Evolutionary conservation across 306 rosid genomes (phyloP).

Genomic region (Neltuma alba): DNA sequence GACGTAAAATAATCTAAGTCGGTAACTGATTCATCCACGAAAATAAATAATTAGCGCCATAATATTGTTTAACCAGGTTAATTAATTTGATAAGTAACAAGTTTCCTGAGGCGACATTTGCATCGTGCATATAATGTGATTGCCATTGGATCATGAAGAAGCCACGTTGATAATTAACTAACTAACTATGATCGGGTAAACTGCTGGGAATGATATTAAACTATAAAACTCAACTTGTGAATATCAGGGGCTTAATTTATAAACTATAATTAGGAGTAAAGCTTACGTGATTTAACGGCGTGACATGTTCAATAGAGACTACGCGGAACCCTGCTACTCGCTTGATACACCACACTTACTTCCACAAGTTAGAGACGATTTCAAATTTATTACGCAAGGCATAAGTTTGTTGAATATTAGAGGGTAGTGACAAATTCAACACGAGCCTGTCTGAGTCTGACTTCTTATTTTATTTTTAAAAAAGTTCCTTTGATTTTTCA

Average conservation of each 20-base stretch:
- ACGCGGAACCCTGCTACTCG: not conserved
- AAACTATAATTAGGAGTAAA: too few relatives aligned
- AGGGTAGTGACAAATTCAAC: not conserved
- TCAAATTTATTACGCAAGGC: not conserved
- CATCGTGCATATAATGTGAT: not conserved
- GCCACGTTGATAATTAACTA: not conserved
- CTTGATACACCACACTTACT: not conserved
- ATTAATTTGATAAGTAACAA: constrained; percentile 2
- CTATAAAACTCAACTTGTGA: not conserved
- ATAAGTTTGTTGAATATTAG: not conserved
- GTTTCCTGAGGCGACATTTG: not conserved
- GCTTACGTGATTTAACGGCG: not conserved
- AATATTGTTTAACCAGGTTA: not conserved
- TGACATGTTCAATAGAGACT: not conserved
- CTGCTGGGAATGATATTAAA: not conserved
- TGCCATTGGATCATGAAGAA: too few relatives aligned
- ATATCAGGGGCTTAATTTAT: not conserved
- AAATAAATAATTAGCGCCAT: not conserved
- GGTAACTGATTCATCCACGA: not conserved
- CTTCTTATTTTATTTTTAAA: not conserved
- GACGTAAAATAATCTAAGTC: not conserved
- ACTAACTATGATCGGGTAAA: not conserved
- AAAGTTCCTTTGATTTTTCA: not conserved
- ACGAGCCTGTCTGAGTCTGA: not conserved
- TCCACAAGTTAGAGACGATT: not conserved